Evolutionary conservation across 495 filamentous ascomycete species (phyloP).

Genomic region (Podospora comata): DNA sequence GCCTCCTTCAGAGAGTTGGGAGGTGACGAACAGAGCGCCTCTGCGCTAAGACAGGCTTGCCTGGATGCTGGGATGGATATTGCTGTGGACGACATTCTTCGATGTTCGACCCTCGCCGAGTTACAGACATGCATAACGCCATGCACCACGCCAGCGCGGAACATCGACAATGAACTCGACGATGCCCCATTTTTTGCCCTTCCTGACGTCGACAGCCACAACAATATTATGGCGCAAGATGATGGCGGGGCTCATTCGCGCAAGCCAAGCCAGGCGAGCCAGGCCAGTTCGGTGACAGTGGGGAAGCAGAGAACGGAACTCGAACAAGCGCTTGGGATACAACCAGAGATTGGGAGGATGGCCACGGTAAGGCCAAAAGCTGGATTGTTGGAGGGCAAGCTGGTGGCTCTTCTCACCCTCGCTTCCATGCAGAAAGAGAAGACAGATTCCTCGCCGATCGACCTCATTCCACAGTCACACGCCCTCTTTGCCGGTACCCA

Average conservation of each 20-base stretch:
- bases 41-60: constrained; percentile 34
- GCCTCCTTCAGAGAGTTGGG: constrained; percentile 44
- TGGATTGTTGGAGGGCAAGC: constrained; percentile 44
- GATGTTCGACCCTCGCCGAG: constrained; percentile 41
- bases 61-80: constrained; percentile 38
- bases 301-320: constrained; percentile 26
- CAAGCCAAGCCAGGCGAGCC: constrained; percentile 25
- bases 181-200: constrained; percentile 24
- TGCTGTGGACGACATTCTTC: constrained; percentile 40
- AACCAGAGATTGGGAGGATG: constrained; percentile 35
- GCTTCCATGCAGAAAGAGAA: constrained; percentile 25
- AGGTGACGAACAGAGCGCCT: constrained; percentile 36
- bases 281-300: constrained; percentile 21
- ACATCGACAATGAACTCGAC: constrained; percentile 14
- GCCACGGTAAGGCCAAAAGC: constrained; percentile 45
- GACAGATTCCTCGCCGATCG: constrained; percentile 31
- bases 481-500: constrained; percentile 38
- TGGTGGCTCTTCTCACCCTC: constrained; percentile 44
- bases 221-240: constrained; percentile 22
- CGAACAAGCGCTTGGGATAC: constrained; percentile 28
- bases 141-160: constrained; percentile 24
- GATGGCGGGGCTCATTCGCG: constrained; percentile 18
- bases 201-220: constrained; percentile 22
- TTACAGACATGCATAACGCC: constrained; percentile 34
- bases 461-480: constrained; percentile 37